phyloP scores from a whole-genome alignment of 768 basidiomycete genomes.

The Phanerochaete carnosa region DNA sequence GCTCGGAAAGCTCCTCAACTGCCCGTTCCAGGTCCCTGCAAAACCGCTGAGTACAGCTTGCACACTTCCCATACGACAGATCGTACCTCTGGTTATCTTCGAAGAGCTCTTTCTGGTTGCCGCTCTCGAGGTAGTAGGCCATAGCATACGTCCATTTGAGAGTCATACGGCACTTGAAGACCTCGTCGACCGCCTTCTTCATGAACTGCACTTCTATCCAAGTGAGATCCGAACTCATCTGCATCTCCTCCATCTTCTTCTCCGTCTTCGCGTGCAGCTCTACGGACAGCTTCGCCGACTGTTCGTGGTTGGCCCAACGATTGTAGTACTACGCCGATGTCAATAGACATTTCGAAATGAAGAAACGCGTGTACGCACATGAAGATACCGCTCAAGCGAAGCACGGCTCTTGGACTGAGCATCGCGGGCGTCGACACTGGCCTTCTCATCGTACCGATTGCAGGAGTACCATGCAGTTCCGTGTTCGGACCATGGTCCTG shows the following conservation, averaged over 20 bases:
- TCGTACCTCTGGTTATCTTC: slow-evolving; percentile 93
- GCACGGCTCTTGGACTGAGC: slow-evolving; percentile 88
- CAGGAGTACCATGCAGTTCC: slow-evolving; percentile 98
- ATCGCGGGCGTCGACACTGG: slow-evolving; percentile 83
- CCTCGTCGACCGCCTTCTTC: slow-evolving; percentile 95
- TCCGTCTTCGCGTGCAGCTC: slow-evolving; percentile 94
- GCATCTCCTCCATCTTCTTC: slow-evolving; percentile 99
- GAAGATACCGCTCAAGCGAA: slow-evolving; percentile 92
- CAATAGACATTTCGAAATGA: neutral
- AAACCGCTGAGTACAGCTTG: neutral
- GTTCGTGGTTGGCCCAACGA: slow-evolving; percentile 99
- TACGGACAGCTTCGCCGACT: slow-evolving; percentile 93
- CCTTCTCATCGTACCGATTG: slow-evolving; percentile 95
- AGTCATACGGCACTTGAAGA: slow-evolving; percentile 87
- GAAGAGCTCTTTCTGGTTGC: slow-evolving; percentile 92
- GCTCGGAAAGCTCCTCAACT: slow-evolving; percentile 91
- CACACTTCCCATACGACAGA: neutral
- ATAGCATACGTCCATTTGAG: slow-evolving; percentile 99
- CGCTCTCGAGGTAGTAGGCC: slow-evolving; percentile 92
- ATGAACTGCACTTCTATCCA: slow-evolving; percentile 99
- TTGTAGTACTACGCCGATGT: slow-evolving; percentile 82
- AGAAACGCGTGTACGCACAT: slow-evolving; percentile 50
- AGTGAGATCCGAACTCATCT: slow-evolving; percentile 83
- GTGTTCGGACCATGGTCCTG: slow-evolving; percentile 95
- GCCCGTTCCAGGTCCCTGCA: slow-evolving; percentile 87